These are phyloP conservation scores for Phialocephala sp. DNA, from an alignment of 2,329 filamentous ascomycete genomes.

Conservation along the genomic window DNA sequence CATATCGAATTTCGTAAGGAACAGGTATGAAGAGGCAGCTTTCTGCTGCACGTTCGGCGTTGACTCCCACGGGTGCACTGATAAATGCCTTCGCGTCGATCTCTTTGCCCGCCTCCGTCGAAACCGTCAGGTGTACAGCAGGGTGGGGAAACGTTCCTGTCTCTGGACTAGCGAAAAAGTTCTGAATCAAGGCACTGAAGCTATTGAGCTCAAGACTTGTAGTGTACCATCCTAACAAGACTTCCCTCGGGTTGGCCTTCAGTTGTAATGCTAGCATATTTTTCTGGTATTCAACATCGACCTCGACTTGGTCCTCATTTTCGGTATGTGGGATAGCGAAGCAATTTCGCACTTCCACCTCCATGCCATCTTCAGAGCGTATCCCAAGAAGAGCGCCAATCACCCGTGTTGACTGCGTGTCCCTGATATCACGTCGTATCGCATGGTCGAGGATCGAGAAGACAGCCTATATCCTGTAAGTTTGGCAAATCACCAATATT, in stretches of 20 bases:
- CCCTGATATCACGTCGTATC: conserved; percentile 68
- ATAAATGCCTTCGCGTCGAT: conserved; percentile 95
- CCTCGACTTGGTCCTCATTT: conserved; percentile 97
- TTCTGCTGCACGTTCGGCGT: conserved; percentile 91
- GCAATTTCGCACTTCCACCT: conserved; percentile 93
- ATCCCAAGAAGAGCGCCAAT: conserved; percentile 95
- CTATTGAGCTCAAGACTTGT: conserved; percentile 97
- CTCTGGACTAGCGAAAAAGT: conserved; percentile 97
- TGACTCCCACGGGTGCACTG: conserved; percentile 91
- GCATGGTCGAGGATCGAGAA: conserved; percentile 92
- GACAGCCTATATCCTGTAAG: conserved; percentile 57
- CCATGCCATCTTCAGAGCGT: conserved; percentile 93
- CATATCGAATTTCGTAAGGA: conserved; percentile 91
- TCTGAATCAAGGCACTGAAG: conserved; percentile 98
- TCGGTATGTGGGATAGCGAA: conserved; percentile 99
- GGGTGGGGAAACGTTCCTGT: conserved; percentile 97
- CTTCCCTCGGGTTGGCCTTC: conserved; percentile 91
- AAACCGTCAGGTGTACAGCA: conserved; percentile 96
- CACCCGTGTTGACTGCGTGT: conserved; percentile 88
- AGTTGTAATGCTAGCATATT: conserved; percentile 96
- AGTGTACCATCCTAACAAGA: conserved; percentile 97
- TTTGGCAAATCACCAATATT: conserved; percentile 12
- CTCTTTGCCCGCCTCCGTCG: conserved; percentile 84
- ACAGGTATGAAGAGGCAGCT: conserved; percentile 98
- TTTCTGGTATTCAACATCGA: conserved; percentile 99